Evolutionary conservation across 139 green algal species (phyloP).

Genomic region (Trebouxia sp.): DNA sequence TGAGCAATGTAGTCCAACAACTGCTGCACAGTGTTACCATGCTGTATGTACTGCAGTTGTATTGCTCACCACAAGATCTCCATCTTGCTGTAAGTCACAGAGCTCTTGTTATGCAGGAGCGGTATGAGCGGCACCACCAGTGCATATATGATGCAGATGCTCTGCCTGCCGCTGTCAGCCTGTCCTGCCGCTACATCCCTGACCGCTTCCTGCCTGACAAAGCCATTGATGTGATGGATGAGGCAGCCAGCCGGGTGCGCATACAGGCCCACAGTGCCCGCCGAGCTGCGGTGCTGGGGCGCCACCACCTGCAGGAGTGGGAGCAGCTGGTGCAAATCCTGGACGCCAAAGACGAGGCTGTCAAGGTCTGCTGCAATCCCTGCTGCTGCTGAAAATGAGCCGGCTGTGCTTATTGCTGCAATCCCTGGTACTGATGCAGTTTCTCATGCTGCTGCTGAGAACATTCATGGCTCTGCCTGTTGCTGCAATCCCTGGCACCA

Average conservation of each 20-base stretch:
- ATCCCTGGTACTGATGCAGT: too few relatives aligned
- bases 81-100: too few relatives aligned
- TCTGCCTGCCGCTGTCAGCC: conserved; percentile 90
- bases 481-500: too few relatives aligned
- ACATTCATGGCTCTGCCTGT: too few relatives aligned
- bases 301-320: conserved; percentile 26
- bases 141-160: conserved; percentile 97
- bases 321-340: conserved; percentile 64
- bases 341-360: conserved; percentile 76
- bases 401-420: too few relatives aligned
- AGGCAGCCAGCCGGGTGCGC: conserved; percentile 86
- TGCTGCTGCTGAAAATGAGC: too few relatives aligned
- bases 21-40: too few relatives aligned
- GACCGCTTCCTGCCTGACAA: conserved; percentile 85
- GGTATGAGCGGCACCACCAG: conserved; percentile 99
- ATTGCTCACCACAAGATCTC: too few relatives aligned
- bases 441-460: too few relatives aligned
- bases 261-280: conserved; percentile 77
- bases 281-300: not conserved
- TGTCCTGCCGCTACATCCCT: conserved; percentile 94
- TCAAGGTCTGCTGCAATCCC: conserved; percentile 34
- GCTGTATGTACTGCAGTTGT: conserved; percentile 7
- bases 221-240: conserved; percentile 97
- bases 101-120: conserved; percentile 64
- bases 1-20: too few relatives aligned